These are phyloP conservation scores for Diutina sp. DNA, from an alignment of 1,139 yeast genomes.

Conservation along the genomic window DNA sequence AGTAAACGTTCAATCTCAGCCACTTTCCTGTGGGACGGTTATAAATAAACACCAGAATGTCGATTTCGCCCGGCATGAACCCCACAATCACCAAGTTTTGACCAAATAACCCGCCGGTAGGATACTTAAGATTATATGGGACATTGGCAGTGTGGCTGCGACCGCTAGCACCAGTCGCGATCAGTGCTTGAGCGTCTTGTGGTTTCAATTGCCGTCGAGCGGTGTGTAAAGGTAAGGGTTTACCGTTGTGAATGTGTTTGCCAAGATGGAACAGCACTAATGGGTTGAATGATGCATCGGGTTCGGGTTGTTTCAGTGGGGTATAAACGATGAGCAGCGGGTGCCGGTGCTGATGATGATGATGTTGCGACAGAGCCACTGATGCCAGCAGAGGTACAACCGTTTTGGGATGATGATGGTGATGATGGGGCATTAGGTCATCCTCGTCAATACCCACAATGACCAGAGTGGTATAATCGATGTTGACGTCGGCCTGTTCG, in stretches of 20 bases:
- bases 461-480: constrained; percentile 22
- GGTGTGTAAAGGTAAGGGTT: constrained; percentile 14
- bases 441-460: constrained; percentile 22
- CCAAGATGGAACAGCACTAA: constrained; percentile 24
- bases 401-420: not conserved
- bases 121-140: constrained; percentile 34
- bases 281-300: constrained; percentile 15
- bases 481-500: constrained; percentile 12
- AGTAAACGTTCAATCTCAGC: constrained; percentile 46
- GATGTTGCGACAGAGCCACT: constrained; percentile 3
- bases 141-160: constrained; percentile 5
- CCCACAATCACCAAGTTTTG: constrained; percentile 52
- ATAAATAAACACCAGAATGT: constrained; percentile 44
- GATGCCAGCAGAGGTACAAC: not conserved
- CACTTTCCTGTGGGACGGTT: constrained; percentile 52
- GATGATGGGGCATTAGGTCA: constrained; percentile 6
- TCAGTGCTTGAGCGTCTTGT: not conserved
- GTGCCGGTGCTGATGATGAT: constrained; percentile 3
- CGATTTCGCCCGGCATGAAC: constrained; percentile 36
- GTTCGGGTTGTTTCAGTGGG: constrained; percentile 12
- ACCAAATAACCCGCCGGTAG: constrained; percentile 53
- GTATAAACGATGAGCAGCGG: constrained; percentile 23
- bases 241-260: constrained; percentile 20
- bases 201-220: not conserved
- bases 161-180: not conserved